Base-by-base conservation (phyloP, 345 rosid species). In the Noccaea caerulescens region DNA sequence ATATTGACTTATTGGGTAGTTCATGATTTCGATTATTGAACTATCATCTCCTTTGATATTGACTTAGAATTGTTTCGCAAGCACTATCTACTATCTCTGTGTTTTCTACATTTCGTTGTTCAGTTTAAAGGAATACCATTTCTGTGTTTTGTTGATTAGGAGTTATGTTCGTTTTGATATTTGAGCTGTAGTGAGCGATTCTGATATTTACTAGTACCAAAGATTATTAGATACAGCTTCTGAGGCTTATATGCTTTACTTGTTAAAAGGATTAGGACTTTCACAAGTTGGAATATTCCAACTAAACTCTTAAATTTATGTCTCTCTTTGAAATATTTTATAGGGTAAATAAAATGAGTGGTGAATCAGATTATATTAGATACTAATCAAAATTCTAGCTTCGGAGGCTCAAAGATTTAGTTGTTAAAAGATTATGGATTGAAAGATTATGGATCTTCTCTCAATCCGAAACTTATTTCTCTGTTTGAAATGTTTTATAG, bases 321-420 rank as follows among this genome's bases (percentile, higher is more conserved):
- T 14, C 27, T 16, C 27, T 13, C 5, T 43, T 20, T 41, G 23
- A 38, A 64, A 46, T 47, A 14, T 14, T 42, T 32, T n/a, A 3
- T 6, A 58, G 44, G 63, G 13, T 63, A 44, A 18, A 49, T 58
- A 68, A 70, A 76, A 90, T 86, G 94, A 75, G 83, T 71, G 79
- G 71, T 6, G 81, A 81, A 71, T 18, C 20, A 18, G 20, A 18
- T 18, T 18, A 18, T 18, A 18, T 18, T 18, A 18, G 20, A 0
- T 18, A 18, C 20, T 18, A 18, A 18, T 18, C 20, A 18, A 18
- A 18, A 18, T 1, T 18, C 20, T 18, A 18, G 20, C 20, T n/a
- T n/a, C n/a, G n/a, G n/a, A n/a, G n/a, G n/a, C n/a, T n/a, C n/a
- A n/a, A n/a, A n/a, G n/a, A n/a, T n/a, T n/a, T n/a, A n/a, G n/a